Conservation (phyloP, 176 grass and related monocot genomes). For the Secale cereale region DNA sequence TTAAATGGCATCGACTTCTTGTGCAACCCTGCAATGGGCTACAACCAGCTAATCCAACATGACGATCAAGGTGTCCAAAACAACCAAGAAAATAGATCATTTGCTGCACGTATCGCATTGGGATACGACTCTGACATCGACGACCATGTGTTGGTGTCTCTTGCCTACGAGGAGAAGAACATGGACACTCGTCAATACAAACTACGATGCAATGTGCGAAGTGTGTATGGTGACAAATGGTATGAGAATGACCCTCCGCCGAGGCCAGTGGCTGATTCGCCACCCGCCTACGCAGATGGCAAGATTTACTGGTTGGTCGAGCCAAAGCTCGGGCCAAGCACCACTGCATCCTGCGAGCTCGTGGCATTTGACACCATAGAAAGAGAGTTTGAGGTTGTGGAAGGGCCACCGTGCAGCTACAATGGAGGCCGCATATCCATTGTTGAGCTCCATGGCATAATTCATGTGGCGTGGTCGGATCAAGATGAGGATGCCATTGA, state of each 20-base stretch:
- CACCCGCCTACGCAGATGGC: not conserved
- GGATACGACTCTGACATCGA: not conserved
- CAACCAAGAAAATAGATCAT: not conserved
- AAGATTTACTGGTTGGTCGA: slow-evolving; percentile 9
- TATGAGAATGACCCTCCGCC: not conserved
- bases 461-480: not conserved
- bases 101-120: not conserved
- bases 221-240: not conserved
- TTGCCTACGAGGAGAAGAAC: not conserved
- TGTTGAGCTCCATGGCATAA: not conserved
- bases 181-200: not conserved
- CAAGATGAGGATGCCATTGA: not conserved
- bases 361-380: not conserved
- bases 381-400: not conserved
- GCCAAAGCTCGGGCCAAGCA: not conserved
- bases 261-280: not conserved
- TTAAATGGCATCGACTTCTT: not conserved
- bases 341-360: not conserved
- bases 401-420: not conserved
- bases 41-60: not conserved
- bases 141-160: not conserved
- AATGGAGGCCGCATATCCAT: not conserved
- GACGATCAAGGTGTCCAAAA: not conserved
- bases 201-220: not conserved
- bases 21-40: not conserved